Conservation (phyloP, 1,139 yeast genomes). For the Spathaspora jeffriesii region DNA sequence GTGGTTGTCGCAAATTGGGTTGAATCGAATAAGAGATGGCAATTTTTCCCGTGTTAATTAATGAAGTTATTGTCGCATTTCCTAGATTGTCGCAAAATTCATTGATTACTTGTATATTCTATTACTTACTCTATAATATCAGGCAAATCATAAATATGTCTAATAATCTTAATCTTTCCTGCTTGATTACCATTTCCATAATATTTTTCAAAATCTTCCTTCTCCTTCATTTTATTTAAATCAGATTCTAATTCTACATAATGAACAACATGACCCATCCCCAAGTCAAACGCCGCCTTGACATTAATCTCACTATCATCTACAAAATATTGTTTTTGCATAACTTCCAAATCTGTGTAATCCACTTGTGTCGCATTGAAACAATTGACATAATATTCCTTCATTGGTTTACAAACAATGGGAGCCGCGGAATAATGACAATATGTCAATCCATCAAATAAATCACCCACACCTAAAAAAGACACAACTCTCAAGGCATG, state of each 20-base stretch:
- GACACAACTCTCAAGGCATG: slow-evolving; percentile 81
- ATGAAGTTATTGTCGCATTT: too few species aligned
- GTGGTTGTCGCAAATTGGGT: too few species aligned
- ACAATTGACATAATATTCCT: slow-evolving; percentile 50
- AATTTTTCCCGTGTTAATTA: too few species aligned
- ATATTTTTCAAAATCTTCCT: slow-evolving; percentile 32
- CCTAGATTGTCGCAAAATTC: too few species aligned
- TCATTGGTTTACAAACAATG: slow-evolving; percentile 86
- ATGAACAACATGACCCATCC: slow-evolving; percentile 57
- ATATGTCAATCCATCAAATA: slow-evolving; percentile 90
- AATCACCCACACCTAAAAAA: slow-evolving; percentile 82
- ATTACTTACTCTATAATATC: slow-evolving; percentile 1
- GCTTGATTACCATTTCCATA: slow-evolving; percentile 33
- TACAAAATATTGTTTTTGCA: slow-evolving; percentile 53
- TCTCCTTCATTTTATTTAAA: slow-evolving; percentile 25
- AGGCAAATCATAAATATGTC: slow-evolving; percentile 31
- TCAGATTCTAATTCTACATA: slow-evolving; percentile 56
- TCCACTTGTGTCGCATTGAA: slow-evolving; percentile 63
- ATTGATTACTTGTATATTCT: not conserved
- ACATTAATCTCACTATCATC: slow-evolving; percentile 81
- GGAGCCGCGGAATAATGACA: slow-evolving; percentile 78
- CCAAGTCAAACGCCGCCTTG: slow-evolving; percentile 52
- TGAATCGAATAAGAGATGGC: too few species aligned
- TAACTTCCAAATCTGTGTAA: slow-evolving; percentile 36
- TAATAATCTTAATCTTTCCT: slow-evolving; percentile 31